Evolutionary conservation across 495 filamentous ascomycete genomes (phyloP).

Genomic region (Cercophora samala): DNA sequence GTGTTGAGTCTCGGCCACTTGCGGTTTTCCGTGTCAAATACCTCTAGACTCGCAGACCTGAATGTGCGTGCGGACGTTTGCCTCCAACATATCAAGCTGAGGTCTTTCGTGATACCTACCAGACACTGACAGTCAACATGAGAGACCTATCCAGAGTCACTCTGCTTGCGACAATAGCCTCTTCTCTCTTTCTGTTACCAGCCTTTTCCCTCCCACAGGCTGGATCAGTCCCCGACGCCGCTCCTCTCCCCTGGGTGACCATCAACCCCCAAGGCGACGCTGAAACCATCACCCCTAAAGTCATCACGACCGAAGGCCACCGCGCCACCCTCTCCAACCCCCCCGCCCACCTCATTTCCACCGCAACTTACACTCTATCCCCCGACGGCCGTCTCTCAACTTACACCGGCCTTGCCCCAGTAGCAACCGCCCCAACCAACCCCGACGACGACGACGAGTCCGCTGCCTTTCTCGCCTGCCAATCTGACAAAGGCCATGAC

Average conservation of each 20-base stretch:
- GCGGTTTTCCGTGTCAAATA: background rate
- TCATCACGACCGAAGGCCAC: slow-evolving; percentile 26
- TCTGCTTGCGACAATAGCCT: background rate
- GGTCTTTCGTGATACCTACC: background rate
- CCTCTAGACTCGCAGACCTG: background rate
- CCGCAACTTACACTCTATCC: slow-evolving; percentile 28
- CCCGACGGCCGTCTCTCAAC: slow-evolving; percentile 18
- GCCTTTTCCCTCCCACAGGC: slow-evolving; percentile 21
- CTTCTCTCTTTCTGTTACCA: slow-evolving; percentile 5
- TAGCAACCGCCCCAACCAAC: slow-evolving; percentile 25
- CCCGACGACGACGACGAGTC: slow-evolving; percentile 7
- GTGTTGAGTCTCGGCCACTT: background rate
- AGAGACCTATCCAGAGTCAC: slow-evolving; percentile 11
- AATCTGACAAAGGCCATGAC: slow-evolving; percentile 17
- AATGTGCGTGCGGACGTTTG: background rate
- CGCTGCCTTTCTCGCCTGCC: slow-evolving; percentile 32
- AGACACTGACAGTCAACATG: background rate
- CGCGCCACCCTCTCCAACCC: slow-evolving; percentile 24
- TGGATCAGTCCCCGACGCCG: slow-evolving; percentile 8
- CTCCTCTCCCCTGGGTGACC: slow-evolving; percentile 28
- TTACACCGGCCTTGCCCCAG: slow-evolving; percentile 32
- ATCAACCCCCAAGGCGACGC: slow-evolving; percentile 26
- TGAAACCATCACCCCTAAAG: slow-evolving; percentile 27
- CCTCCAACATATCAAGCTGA: background rate
- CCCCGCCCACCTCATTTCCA: slow-evolving; percentile 25